Percentiles rank a stretch among this genome's conserved stretches.
These are phyloP conservation scores for Penicillium sp. DNA, from an alignment of 2,329 filamentous ascomycete genomes.

Conservation along the genomic window DNA sequence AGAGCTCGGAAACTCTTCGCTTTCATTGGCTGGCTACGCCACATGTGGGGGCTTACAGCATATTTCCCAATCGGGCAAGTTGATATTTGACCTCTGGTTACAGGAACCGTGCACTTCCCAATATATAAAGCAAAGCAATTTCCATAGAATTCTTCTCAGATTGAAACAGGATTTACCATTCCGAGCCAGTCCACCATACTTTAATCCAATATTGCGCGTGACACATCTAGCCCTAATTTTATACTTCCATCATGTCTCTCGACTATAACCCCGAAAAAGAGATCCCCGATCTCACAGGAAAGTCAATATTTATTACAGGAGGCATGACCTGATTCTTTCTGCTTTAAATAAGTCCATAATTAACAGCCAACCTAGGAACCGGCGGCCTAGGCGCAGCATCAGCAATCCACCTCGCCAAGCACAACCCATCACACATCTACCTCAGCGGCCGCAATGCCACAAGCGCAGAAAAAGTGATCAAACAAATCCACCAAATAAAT, in stretches of 20 bases:
- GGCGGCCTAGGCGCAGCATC: constrained; percentile 40
- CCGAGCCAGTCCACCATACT: not conserved
- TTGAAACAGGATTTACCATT: not conserved
- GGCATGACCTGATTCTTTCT: constrained; percentile 19
- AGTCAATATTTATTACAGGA: constrained; percentile 44
- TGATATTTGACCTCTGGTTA: not conserved
- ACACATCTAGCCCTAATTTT: not conserved
- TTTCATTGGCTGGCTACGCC: not conserved
- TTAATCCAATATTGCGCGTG: not conserved
- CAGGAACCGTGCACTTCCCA: not conserved
- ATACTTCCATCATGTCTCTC: not conserved
- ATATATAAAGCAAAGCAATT: not conserved
- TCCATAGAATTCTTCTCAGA: no score
- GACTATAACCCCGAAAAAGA: constrained; percentile 28
- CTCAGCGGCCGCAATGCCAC: constrained; percentile 31
- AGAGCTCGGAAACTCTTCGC: not conserved
- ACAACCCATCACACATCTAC: constrained; percentile 32
- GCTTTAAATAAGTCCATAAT: not conserved
- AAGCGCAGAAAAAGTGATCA: constrained; percentile 27
- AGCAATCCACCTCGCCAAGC: constrained; percentile 34
- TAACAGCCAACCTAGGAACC: constrained; percentile 15
- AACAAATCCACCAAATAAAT: constrained; percentile 28
- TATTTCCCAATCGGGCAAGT: not conserved
- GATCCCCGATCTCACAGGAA: constrained; percentile 33
- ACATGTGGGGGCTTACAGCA: not conserved